Base-by-base conservation (phyloP, 768 basidiomycete species). In the Cubamyces lactineus region DNA sequence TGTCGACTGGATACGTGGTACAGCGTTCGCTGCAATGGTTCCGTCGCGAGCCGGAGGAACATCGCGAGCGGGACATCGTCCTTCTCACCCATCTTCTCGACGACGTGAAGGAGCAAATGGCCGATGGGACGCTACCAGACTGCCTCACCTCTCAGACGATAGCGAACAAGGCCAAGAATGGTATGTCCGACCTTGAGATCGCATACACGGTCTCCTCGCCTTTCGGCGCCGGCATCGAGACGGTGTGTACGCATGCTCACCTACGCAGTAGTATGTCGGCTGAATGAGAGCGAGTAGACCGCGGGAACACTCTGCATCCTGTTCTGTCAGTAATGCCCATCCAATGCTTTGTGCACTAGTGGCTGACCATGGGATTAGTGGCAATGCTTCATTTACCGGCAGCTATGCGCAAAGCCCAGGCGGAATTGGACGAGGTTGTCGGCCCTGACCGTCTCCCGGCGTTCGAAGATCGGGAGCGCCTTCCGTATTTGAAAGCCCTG, bases 151-250 rank as follows among this genome's bases (percentile, higher is more conserved):
- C 75, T 0, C 76, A 78, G 59, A 75, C 76, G 2, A 65, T 80
- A n/a, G 63, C 69, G 5, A 71, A 75, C 7, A 72, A 76, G 50
- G 66, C 74, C 45, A 71, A 79, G 62, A 75, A 72, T 34, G 79
- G 76, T 1, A 73, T 81, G 75, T 66, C 66, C 4, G 79, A 79
- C 38, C 57, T 81, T 11, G 79, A 82, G 45, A 65, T 83, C 9
- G 80, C 79, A 13, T 82, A 82, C 66, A 71, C 78, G 2, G 72
- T 79, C 21, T 78, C 76, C 8, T 75, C 77, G 53, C 79, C 81
- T 0, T 82, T 82, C 61, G 79, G 78, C 2, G 81, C 81, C 28
- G 81, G 80, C 0, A 79, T 78, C 17, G 80, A 81, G 53, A 79
- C 79, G 46, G 78, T 79, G 38, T 53, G 72, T 68, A 19, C 3